Conservation (phyloP, 129 eudicot genomes). For the Ambrosia trifida region DNA sequence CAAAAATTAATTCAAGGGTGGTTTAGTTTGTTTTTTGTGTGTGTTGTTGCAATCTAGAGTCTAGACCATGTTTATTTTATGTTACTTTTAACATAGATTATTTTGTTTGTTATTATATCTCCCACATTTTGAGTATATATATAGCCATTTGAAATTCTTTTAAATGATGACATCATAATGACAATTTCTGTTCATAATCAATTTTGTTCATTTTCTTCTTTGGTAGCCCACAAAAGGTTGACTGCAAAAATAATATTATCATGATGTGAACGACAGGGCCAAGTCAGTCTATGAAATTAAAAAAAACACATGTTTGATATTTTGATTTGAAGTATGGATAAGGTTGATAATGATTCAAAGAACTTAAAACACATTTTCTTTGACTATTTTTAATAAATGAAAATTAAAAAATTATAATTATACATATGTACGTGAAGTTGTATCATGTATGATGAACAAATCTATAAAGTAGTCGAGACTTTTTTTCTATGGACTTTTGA, state of each 20-base stretch:
- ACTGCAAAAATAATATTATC: background rate
- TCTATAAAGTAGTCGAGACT: background rate
- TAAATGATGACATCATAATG: slow-evolving; percentile 13
- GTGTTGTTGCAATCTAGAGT: too few species aligned
- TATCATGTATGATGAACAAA: slow-evolving; percentile 11
- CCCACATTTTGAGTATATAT: too few species aligned
- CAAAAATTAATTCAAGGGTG: too few species aligned
- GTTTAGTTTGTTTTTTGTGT: too few species aligned
- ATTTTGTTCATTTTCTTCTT: background rate
- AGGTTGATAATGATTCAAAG: slow-evolving; percentile 1
- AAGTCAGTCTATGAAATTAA: background rate
- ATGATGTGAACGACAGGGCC: background rate
- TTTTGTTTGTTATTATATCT: too few species aligned
- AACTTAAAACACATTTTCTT: background rate
- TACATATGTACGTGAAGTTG: background rate
- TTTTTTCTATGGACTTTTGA: background rate
- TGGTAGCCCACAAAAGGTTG: slow-evolving; percentile 24
- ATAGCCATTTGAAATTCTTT: too few species aligned
- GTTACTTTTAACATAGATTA: too few species aligned
- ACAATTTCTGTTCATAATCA: slow-evolving; percentile 20
- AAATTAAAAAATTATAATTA: background rate
- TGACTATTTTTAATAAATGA: background rate
- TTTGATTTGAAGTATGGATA: slow-evolving; percentile 6
- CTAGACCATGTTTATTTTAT: too few species aligned
- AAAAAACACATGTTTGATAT: background rate